Evolutionary conservation across 2,329 filamentous ascomycete species (phyloP).

Genomic region (Celoporthe dispersa): DNA sequence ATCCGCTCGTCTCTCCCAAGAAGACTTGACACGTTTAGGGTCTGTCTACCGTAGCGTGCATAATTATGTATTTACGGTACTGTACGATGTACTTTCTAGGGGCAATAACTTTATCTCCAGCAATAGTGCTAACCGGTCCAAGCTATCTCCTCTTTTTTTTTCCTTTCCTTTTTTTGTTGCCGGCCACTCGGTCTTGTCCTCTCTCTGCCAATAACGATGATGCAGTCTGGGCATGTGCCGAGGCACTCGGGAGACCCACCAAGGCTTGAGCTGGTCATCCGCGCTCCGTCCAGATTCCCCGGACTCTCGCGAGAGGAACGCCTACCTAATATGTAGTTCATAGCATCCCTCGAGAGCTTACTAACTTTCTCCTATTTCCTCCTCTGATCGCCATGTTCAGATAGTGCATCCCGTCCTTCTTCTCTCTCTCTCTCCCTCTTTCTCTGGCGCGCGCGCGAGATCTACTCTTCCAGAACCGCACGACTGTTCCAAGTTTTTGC

Average conservation of each 20-base stretch:
- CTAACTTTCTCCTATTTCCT: not conserved
- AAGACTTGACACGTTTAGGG: not conserved
- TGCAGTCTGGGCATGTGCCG: not conserved
- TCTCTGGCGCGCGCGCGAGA: not conserved
- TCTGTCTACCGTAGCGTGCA: not conserved
- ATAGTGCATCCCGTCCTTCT: not conserved
- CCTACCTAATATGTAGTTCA: not conserved
- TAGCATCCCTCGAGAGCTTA: not conserved
- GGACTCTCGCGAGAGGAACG: not conserved
- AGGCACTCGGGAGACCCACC: conserved; percentile 11
- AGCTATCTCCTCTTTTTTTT: not conserved
- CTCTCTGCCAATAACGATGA: conserved; percentile 2
- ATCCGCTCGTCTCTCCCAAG: not conserved
- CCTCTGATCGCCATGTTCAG: not conserved
- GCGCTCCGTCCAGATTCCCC: not conserved
- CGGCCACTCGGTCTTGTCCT: not conserved
- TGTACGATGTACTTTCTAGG: not conserved
- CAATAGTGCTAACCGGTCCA: not conserved
- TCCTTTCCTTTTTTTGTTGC: not conserved
- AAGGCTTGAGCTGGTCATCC: not conserved
- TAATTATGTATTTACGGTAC: not conserved
- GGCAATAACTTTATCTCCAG: not conserved
- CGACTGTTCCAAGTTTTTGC: not conserved
- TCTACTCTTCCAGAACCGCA: not conserved
- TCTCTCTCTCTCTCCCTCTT: not conserved